Evolutionary conservation across 768 basidiomycete genomes (phyloP).

Genomic region (Leccinum imitatum): DNA sequence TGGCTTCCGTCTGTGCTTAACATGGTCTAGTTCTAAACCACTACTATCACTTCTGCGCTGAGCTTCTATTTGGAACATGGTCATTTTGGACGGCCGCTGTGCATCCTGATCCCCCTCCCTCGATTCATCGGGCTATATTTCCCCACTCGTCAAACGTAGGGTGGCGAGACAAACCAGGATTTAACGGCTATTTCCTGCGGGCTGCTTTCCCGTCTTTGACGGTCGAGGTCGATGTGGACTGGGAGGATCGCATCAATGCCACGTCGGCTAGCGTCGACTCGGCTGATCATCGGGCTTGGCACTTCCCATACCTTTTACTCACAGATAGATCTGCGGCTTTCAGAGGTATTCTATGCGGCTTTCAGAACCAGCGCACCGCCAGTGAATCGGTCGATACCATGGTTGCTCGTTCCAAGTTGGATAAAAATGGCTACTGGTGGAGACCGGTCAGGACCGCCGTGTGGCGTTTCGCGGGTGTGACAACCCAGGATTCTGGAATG

Average conservation of each 20-base stretch:
- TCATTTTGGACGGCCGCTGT: conserved; percentile 66
- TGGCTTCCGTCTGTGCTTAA: conserved; percentile 1
- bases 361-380: conserved; percentile 68
- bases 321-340: conserved; percentile 78
- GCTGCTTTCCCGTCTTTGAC: conserved; percentile 69
- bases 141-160: conserved; percentile 54
- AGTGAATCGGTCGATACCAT: conserved; percentile 64
- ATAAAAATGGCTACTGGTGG: conserved; percentile 64
- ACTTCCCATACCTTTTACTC: conserved; percentile 68
- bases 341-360: conserved; percentile 61
- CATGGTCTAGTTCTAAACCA: conserved; percentile 59
- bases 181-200: conserved; percentile 76
- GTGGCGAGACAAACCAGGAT: conserved; percentile 77
- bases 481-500: conserved; percentile 22
- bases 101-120: conserved; percentile 42
- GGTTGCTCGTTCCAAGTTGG: conserved; percentile 36
- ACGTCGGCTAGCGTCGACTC: conserved; percentile 26
- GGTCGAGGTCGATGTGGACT: conserved; percentile 69
- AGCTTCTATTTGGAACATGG: conserved; percentile 75
- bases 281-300: conserved; percentile 51
- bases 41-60: conserved; percentile 87
- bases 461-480: conserved; percentile 63
- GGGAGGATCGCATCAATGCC: conserved; percentile 57
- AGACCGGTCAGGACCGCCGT: conserved; percentile 66
- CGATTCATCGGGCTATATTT: conserved; percentile 70